A percentile compares a stretch with the other conserved stretches of the same genome.
These are phyloP conservation scores for Fagopyrum homotropicum DNA, from an alignment of 148 eudicot genomes.

Conservation along the genomic window DNA sequence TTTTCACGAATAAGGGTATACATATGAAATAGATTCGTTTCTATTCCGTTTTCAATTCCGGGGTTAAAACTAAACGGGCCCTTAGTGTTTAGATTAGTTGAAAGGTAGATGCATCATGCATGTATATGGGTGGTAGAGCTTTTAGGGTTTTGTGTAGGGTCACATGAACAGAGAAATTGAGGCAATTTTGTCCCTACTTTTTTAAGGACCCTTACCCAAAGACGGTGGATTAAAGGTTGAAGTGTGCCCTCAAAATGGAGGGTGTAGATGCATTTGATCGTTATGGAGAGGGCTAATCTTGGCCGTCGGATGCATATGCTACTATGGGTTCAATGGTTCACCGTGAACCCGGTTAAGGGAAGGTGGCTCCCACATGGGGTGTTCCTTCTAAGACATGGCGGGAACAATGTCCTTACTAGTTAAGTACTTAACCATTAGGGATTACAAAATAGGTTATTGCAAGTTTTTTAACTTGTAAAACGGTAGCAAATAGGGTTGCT, in stretches of 20 bases:
- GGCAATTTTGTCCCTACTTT: not conserved
- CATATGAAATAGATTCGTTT: too few relatives aligned
- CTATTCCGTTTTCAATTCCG: too few relatives aligned
- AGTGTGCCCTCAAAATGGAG: not conserved
- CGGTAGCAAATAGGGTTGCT: too few relatives aligned
- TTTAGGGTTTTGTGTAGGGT: conserved; percentile 11
- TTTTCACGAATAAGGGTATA: too few relatives aligned
- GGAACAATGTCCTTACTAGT: not conserved
- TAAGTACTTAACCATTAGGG: not conserved
- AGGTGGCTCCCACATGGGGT: conserved; percentile 1
- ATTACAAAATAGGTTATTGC: too few relatives aligned
- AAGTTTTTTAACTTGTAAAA: too few relatives aligned
- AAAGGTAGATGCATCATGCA: not conserved
- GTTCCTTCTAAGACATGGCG: conserved; percentile 3
- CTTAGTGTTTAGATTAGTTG: not conserved
- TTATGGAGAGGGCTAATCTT: not conserved
- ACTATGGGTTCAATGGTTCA: not conserved
- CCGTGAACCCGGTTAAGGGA: not conserved
- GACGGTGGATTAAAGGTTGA: not conserved
- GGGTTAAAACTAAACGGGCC: too few relatives aligned
- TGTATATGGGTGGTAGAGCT: conserved; percentile 1
- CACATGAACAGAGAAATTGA: not conserved
- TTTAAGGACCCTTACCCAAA: not conserved
- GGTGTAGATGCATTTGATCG: not conserved
- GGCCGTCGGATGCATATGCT: not conserved